A percentile compares a stretch with the other conserved stretches of the same genome.
Evolutionary conservation across 2,329 filamentous ascomycete genomes (phyloP).

Genomic region (Trematosphaeria pertusa): DNA sequence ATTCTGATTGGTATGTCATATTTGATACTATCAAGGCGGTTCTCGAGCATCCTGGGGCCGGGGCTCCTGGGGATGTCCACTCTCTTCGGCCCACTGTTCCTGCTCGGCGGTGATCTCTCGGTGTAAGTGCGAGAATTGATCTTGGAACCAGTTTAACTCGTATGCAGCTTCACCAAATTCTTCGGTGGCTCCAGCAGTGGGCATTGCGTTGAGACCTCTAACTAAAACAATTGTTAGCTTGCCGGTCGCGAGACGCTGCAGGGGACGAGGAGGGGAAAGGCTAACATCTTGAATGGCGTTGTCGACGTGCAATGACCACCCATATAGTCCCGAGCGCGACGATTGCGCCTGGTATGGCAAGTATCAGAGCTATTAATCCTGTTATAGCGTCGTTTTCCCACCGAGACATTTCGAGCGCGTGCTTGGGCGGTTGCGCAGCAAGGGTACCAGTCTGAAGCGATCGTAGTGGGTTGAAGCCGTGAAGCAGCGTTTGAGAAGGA

Average conservation of each 20-base stretch:
- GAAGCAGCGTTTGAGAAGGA: no score
- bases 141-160: conserved; percentile 5
- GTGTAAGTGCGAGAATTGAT: conserved; percentile 1
- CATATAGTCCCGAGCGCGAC: conserved; percentile 6
- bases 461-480: no score
- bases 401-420: background rate
- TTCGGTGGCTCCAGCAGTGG: background rate
- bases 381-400: conserved; percentile 4
- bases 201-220: background rate
- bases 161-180: background rate
- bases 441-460: no score
- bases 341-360: conserved; percentile 5
- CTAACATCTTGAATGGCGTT: background rate
- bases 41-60: no score
- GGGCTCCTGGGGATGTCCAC: no score
- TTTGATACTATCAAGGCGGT: no score
- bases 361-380: conserved; percentile 7
- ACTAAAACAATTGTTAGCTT: background rate
- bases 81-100: conserved; percentile 2
- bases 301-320: background rate
- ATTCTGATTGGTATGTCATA: no score
- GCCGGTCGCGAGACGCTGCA: background rate
- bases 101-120: conserved; percentile 1
- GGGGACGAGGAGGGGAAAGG: no score
- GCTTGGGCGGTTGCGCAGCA: no score